Conservation (phyloP, 257 asterid species). For the Sherardia arvensis region DNA sequence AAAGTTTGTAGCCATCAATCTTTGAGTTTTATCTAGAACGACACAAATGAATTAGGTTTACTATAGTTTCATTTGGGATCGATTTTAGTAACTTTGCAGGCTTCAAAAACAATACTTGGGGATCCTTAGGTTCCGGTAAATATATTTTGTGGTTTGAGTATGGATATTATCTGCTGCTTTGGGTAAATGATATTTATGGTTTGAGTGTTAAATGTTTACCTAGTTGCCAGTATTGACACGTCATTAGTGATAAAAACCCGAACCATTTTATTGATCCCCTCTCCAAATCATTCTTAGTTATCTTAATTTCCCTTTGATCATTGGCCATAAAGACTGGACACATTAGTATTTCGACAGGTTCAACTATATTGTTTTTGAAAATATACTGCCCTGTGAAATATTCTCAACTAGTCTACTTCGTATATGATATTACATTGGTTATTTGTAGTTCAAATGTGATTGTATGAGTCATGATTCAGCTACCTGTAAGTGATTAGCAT, state of each 20-base stretch:
- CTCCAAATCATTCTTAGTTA: background rate
- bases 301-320: background rate
- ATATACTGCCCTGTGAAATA: background rate
- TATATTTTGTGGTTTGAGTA: background rate
- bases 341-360: background rate
- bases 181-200: background rate
- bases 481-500: background rate
- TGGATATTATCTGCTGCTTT: background rate
- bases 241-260: background rate
- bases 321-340: background rate
- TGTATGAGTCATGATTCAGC: background rate
- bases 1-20: background rate
- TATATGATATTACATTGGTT: background rate
- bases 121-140: background rate
- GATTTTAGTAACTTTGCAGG: conserved; percentile 1
- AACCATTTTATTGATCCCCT: background rate
- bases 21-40: background rate
- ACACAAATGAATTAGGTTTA: background rate
- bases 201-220: background rate
- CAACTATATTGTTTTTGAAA: background rate
- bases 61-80: background rate
- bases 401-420: background rate
- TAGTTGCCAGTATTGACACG: background rate
- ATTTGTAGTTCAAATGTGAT: background rate
- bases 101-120: background rate